phyloP scores from a whole-genome alignment of 148 eudicot genomes.

The Nepenthes gracilis region DNA sequence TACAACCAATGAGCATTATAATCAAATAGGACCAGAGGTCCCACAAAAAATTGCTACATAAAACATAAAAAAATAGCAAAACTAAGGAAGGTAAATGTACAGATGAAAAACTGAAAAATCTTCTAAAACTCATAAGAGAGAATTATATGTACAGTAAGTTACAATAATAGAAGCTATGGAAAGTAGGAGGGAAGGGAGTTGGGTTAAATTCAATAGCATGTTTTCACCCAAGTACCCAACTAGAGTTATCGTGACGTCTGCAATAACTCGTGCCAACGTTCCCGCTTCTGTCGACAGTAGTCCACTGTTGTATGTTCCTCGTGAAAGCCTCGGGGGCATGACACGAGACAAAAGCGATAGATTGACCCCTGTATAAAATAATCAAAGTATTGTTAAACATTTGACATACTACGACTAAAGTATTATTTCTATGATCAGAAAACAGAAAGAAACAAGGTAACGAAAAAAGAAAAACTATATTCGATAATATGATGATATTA shows the following conservation, averaged over 20 bases:
- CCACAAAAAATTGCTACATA: no score
- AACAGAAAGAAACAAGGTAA: no score
- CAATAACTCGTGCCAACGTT: slow-evolving; percentile 19
- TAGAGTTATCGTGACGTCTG: slow-evolving; percentile 22
- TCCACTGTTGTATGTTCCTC: slow-evolving; percentile 18
- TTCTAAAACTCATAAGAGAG: slow-evolving; percentile 11
- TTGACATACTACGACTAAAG: no score
- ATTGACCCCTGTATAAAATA: slow-evolving; percentile 15
- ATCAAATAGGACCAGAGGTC: no score
- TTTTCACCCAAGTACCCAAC: slow-evolving; percentile 11
- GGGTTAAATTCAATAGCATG: slow-evolving; percentile 14
- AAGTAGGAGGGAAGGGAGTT: slow-evolving; percentile 15
- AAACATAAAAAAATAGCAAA: no score
- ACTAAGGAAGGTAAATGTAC: no score
- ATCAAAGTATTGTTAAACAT: no score
- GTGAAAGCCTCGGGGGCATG: slow-evolving; percentile 21
- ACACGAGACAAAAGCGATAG: slow-evolving; percentile 21
- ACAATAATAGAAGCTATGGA: slow-evolving; percentile 15
- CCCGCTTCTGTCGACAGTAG: slow-evolving; percentile 26
- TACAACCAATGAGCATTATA: no score
- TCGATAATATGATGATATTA: no score
- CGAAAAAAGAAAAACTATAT: no score
- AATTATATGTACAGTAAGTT: slow-evolving; percentile 20
- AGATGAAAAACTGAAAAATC: no score
- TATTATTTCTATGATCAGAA: no score